phyloP scores from a whole-genome alignment of 2,329 filamentous ascomycete genomes.

The Orbilia blumenaviensis region DNA sequence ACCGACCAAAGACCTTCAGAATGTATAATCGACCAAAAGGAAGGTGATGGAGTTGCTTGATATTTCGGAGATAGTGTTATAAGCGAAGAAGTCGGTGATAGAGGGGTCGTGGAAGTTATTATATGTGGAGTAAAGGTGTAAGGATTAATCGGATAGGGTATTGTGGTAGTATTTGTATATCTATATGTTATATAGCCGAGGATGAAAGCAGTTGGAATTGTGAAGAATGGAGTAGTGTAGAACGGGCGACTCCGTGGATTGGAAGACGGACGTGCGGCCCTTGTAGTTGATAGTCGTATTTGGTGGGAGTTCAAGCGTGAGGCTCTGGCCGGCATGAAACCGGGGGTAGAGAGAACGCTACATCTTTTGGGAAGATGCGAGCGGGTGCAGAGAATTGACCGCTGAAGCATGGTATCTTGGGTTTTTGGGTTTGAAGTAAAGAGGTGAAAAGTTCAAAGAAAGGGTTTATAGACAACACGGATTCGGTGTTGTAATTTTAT shows the following conservation, averaged over 20 bases:
- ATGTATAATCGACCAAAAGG: constrained; percentile 59
- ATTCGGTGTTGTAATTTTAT: constrained; percentile 14
- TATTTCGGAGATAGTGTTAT: constrained; percentile 69
- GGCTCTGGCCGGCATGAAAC: background rate
- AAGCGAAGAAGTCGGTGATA: constrained; percentile 70
- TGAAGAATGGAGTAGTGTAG: constrained; percentile 41
- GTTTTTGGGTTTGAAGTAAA: background rate
- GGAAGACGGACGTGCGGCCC: too few species aligned
- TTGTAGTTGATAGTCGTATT: background rate
- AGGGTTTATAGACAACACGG: constrained; percentile 19
- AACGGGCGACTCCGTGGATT: constrained; percentile 4
- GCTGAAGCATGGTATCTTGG: constrained; percentile 18
- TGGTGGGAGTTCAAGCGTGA: background rate
- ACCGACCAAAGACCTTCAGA: constrained; percentile 78
- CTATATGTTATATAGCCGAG: constrained; percentile 64
- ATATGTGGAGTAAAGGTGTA: constrained; percentile 73
- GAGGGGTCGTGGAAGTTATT: constrained; percentile 69
- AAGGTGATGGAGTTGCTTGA: constrained; percentile 53
- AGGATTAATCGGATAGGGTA: constrained; percentile 68
- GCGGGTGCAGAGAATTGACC: constrained; percentile 17
- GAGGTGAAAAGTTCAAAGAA: background rate
- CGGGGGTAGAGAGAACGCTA: background rate
- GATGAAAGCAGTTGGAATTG: constrained; percentile 56
- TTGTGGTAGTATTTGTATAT: constrained; percentile 2
- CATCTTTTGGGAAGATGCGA: constrained; percentile 2